Evolutionary conservation across 129 eudicot genomes (phyloP), one percentile per base, ranked within the genome.

Genomic region (Calendula officinalis): DNA sequence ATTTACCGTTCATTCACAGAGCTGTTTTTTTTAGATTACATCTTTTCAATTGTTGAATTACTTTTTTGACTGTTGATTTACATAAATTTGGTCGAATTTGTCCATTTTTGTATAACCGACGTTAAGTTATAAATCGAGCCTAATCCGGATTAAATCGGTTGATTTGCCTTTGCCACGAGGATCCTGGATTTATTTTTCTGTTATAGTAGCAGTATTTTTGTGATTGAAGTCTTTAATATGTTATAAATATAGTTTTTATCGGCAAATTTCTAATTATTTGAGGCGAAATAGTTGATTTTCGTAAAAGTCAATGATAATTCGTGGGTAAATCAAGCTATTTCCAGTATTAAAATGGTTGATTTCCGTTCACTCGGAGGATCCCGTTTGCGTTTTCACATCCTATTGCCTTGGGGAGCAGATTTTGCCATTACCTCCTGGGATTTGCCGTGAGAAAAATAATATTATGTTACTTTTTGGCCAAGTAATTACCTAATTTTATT

Each of bases 11-110:
- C 75, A 48, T 82, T 70, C 86, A 85, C 75, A 72, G 94, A 72
- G 94, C 96, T 87, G 90, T 33, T 82, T 85, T 69, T 6, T 85
- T 22, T 87, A 78, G 83, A 85, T 82, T 85, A 88, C 90, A 85
- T 78, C 6, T 48, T 3, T 5, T 51, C 38, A 1, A 10, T 44
- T 0, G 30, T 22, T 22, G 30, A 22, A 22, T 22, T 22, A 22
- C 30, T 0, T 22, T 22, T 22, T 22, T 22, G 30, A 22, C 2
- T 22, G 30, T 0, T 2, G 30, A 22, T 22, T 22, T 22, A 22
- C 30, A 22, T 22, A 22, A 22, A 22, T 22, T 22, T 22, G 30
- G 30, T n/a, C n/a, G n/a, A n/a, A n/a, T n/a, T n/a, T n/a, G n/a
- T n/a, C n/a, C n/a, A n/a, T n/a, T n/a, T n/a, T n/a, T n/a, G n/a